Evolutionary conservation across 2,329 filamentous ascomycete species (phyloP).

Genomic region (Aspergillus fijiensis): DNA sequence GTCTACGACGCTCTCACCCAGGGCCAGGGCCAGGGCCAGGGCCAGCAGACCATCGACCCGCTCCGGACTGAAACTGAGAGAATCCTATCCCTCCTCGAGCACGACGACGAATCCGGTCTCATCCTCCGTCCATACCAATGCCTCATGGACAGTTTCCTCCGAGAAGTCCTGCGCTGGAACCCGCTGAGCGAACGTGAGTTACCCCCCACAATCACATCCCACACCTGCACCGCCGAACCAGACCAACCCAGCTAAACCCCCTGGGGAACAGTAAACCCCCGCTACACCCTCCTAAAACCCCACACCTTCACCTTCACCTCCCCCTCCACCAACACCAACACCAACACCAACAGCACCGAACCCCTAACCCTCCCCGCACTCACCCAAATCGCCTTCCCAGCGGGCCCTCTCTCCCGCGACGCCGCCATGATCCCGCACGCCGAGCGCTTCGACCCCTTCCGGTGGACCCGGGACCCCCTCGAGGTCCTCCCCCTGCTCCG

Average conservation of each 20-base stretch:
- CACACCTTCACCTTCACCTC: conserved; percentile 15
- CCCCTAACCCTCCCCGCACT: conserved; percentile 21
- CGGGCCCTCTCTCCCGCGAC: conserved; percentile 31
- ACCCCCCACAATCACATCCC: too few species aligned
- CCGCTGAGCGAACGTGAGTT: conserved; percentile 29
- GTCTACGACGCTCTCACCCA: conserved; percentile 23
- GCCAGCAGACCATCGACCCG: conserved; percentile 47
- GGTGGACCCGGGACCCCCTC: conserved; percentile 25
- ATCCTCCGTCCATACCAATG: conserved; percentile 19
- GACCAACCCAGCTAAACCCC: neutral
- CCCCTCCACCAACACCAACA: neutral
- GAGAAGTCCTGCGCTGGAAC: conserved; percentile 30
- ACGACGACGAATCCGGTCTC: conserved; percentile 21
- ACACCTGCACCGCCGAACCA: neutral
- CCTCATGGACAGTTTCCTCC: conserved; percentile 31
- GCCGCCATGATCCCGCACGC: conserved; percentile 22
- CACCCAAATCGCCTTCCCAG: conserved; percentile 31
- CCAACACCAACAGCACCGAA: conserved; percentile 13
- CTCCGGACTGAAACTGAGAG: conserved; percentile 52
- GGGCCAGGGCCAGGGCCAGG: conserved; percentile 21
- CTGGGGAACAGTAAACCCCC: conserved; percentile 24
- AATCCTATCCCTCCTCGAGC: conserved; percentile 26
- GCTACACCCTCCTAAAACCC: conserved; percentile 28
- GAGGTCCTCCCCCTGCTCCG: neutral
- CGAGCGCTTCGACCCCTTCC: conserved; percentile 27